Evolutionary conservation across 768 basidiomycete genomes (phyloP).

Genomic region (Mycena venus): DNA sequence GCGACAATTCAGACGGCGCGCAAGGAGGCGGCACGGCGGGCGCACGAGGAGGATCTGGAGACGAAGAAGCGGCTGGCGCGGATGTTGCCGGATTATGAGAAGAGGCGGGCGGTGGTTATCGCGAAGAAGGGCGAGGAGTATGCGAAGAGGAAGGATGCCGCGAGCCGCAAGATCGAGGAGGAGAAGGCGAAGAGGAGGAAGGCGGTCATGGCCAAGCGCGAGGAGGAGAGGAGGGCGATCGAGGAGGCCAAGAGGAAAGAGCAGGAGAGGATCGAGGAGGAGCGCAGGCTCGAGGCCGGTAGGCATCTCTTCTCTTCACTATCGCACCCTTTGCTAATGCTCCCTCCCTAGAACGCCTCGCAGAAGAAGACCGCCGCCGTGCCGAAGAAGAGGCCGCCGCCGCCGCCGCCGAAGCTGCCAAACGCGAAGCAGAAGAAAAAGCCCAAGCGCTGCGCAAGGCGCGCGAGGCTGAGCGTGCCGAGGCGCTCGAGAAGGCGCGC

Average conservation of each 20-base stretch:
- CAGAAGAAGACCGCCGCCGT: constrained; percentile 63
- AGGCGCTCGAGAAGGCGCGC: constrained; percentile 67
- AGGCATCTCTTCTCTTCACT: constrained; percentile 29
- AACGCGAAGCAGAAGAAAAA: constrained; percentile 75
- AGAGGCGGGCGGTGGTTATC: constrained; percentile 66
- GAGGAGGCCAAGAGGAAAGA: constrained; percentile 61
- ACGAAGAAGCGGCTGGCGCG: constrained; percentile 82
- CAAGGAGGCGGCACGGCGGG: constrained; percentile 64
- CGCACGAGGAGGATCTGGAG: constrained; percentile 76
- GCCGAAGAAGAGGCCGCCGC: constrained; percentile 65
- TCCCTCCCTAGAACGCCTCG: constrained; percentile 58
- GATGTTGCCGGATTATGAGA: constrained; percentile 79
- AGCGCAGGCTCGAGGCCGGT: constrained; percentile 66
- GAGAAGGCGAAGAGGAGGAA: constrained; percentile 84
- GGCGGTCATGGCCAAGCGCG: constrained; percentile 68
- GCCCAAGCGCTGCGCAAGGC: constrained; percentile 62
- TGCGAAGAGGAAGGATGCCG: constrained; percentile 66
- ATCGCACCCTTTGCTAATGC: not conserved
- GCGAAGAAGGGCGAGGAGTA: constrained; percentile 76
- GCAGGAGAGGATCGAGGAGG: constrained; percentile 64
- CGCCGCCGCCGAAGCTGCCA: constrained; percentile 65
- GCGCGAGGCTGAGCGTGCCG: constrained; percentile 65
- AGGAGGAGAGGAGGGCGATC: constrained; percentile 64
- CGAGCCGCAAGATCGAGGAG: constrained; percentile 80
- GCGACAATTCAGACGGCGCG: constrained; percentile 70